Percentiles rank a stretch among this genome's conserved stretches.
Conservation (phyloP, 225 moss, liverwort and hornwort species). For the Takakia lepidozioides region DNA sequence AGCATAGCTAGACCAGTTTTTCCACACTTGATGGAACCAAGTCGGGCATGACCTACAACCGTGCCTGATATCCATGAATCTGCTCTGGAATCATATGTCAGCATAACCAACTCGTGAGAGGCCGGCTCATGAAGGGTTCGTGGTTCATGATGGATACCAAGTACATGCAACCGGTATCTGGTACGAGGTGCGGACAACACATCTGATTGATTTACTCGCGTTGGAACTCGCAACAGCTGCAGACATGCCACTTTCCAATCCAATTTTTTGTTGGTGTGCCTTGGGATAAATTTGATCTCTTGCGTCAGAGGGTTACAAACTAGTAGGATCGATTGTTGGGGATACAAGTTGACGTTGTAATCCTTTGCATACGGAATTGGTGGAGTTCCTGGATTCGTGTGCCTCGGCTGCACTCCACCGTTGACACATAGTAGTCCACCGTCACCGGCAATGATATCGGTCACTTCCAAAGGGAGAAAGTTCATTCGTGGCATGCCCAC, state of each 20-base stretch:
- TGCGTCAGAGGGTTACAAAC: conserved; percentile 42
- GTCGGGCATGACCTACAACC: conserved; percentile 24
- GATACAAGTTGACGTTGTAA: conserved; percentile 34
- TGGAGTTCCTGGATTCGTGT: conserved; percentile 23
- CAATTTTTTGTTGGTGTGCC: conserved; percentile 36
- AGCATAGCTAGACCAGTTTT: conserved; percentile 31
- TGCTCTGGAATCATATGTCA: conserved; percentile 41
- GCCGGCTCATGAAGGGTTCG: conserved; percentile 20
- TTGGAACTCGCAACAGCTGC: conserved; percentile 16
- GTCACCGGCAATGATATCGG: conserved; percentile 35
- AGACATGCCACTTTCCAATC: conserved; percentile 39
- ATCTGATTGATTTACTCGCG: too few relatives aligned
- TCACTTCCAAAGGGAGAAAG: conserved; percentile 27
- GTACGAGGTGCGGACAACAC: neutral
- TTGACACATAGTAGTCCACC: conserved; percentile 44
- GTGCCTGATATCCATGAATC: conserved; percentile 37
- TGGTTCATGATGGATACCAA: conserved; percentile 40
- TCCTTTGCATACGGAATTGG: conserved; percentile 41
- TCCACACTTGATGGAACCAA: conserved; percentile 5
- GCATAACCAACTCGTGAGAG: conserved; percentile 36
- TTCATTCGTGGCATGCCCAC: conserved; percentile 27
- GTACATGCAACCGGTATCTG: conserved; percentile 33
- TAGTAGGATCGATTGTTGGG: conserved; percentile 43
- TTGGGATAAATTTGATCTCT: conserved; percentile 35
- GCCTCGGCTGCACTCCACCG: conserved; percentile 33